A percentile compares a stretch with the other conserved stretches of the same genome.
These are phyloP conservation scores for Lactarius indigo DNA, from an alignment of 768 basidiomycete species.

Conservation along the genomic window DNA sequence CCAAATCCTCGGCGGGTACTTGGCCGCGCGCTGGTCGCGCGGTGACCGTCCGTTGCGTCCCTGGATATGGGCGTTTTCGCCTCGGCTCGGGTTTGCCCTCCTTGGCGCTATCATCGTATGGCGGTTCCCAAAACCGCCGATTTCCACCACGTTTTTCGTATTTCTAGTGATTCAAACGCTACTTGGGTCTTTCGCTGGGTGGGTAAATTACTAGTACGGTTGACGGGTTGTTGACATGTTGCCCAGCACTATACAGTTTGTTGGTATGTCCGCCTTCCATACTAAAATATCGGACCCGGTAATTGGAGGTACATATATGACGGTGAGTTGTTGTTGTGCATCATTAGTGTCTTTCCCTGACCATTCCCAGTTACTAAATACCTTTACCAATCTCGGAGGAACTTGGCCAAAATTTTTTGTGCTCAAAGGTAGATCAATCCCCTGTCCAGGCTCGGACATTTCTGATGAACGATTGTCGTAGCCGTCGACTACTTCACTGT, in stretches of 20 bases:
- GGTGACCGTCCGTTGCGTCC: slow-evolving; percentile 76
- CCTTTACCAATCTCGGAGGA: slow-evolving; percentile 93
- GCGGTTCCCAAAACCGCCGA: slow-evolving; percentile 77
- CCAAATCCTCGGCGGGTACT: slow-evolving; percentile 92
- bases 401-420: slow-evolving; percentile 98
- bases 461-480: slow-evolving; percentile 31
- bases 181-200: slow-evolving; percentile 81
- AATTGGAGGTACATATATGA: slow-evolving; percentile 99
- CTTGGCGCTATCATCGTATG: slow-evolving; percentile 75
- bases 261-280: slow-evolving; percentile 98
- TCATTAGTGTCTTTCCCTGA: background rate
- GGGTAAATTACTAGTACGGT: slow-evolving; percentile 31
- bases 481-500: slow-evolving; percentile 86
- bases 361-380: slow-evolving; percentile 74
- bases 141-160: slow-evolving; percentile 72
- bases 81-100: slow-evolving; percentile 69
- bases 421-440: slow-evolving; percentile 60
- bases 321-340: slow-evolving; percentile 48
- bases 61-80: slow-evolving; percentile 92
- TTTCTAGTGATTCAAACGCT: slow-evolving; percentile 82
- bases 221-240: slow-evolving; percentile 13
- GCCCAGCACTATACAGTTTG: slow-evolving; percentile 92
- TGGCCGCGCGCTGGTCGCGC: slow-evolving; percentile 87
- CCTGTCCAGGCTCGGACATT: background rate
- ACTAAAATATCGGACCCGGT: slow-evolving; percentile 93